Evolutionary conservation across 2,329 filamentous ascomycete species (phyloP).

Genomic region (Alternaria conjuncta): DNA sequence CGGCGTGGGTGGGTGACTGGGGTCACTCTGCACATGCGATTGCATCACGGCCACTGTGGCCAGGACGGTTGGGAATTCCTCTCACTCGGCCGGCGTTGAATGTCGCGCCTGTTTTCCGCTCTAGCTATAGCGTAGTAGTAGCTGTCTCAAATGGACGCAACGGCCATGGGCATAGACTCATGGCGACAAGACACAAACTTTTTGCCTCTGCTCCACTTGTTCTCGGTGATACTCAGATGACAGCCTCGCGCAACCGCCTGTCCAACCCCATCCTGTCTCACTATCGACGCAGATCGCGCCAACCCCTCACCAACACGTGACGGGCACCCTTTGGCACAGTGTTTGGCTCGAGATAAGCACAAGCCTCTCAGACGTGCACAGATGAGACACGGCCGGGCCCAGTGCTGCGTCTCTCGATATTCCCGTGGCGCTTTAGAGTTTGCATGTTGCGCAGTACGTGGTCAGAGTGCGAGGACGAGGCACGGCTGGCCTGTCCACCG

Average conservation of each 20-base stretch:
- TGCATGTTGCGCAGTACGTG: constrained; percentile 9
- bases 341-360: constrained; percentile 8
- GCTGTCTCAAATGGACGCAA: constrained; percentile 26
- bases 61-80: constrained; percentile 26
- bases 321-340: neutral
- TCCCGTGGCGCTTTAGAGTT: constrained; percentile 18
- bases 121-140: constrained; percentile 26
- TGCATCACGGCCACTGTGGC: constrained; percentile 16
- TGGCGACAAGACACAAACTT: constrained; percentile 19
- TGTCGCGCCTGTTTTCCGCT: constrained; percentile 27
- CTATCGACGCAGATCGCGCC: constrained; percentile 13
- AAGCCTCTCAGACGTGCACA: constrained; percentile 10
- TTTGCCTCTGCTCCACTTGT: neutral
- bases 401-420: constrained; percentile 1
- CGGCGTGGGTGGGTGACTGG: constrained; percentile 21
- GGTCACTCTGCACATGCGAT: constrained; percentile 9
- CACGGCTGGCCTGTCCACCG: constrained; percentile 18
- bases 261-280: constrained; percentile 18
- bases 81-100: constrained; percentile 24
- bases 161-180: constrained; percentile 24
- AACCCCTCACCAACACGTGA: constrained; percentile 17
- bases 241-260: constrained; percentile 17
- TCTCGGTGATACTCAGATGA: constrained; percentile 17
- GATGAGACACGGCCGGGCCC: constrained; percentile 17
- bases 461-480: constrained; percentile 11